Percentiles rank a stretch among this genome's conserved stretches.
Conservation (phyloP, 2,329 filamentous ascomycete genomes). For the Fusarium euwallaceae region DNA sequence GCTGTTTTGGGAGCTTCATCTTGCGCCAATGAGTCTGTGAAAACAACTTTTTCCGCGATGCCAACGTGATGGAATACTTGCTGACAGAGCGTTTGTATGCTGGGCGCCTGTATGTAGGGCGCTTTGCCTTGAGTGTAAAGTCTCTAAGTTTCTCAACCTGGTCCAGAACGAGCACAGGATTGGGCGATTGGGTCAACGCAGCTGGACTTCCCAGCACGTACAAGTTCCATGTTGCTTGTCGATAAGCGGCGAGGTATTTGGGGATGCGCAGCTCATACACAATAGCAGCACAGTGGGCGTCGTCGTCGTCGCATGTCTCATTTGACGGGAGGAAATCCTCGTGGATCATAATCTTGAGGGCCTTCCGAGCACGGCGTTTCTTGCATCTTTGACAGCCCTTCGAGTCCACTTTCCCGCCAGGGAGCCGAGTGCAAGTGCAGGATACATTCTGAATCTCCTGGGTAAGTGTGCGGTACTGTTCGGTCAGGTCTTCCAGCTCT, state of each 20-base stretch:
- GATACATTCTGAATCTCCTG: conserved; percentile 4
- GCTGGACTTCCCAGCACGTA: conserved; percentile 11
- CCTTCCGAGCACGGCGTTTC: conserved; percentile 18
- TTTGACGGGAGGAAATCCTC: conserved; percentile 44
- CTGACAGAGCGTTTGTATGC: not conserved
- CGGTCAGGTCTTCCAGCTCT: not conserved
- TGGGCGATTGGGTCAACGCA: not conserved
- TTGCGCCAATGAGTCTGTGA: conserved; percentile 45
- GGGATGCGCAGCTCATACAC: conserved; percentile 62
- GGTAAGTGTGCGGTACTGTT: conserved; percentile 32
- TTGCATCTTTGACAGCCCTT: conserved; percentile 35
- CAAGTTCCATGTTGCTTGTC: conserved; percentile 31
- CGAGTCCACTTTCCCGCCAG: not conserved
- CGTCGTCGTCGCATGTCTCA: rapidly evolving
- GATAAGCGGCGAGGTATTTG: conserved; percentile 57
- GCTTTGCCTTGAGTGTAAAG: too few species aligned
- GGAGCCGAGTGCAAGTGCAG: conserved; percentile 31
- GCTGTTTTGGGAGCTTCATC: conserved; percentile 26
- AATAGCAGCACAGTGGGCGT: conserved; percentile 54
- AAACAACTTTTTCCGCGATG: conserved; percentile 44
- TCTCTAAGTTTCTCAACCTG: too few species aligned
- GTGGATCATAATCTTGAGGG: conserved; percentile 33
- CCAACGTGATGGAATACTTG: conserved; percentile 30
- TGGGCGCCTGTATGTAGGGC: too few species aligned
- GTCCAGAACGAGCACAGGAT: not conserved